Evolutionary conservation across 2,329 filamentous ascomycete species (phyloP), one percentile per base, ranked within the genome.

Genomic region (Mycocentrospora acerina): DNA sequence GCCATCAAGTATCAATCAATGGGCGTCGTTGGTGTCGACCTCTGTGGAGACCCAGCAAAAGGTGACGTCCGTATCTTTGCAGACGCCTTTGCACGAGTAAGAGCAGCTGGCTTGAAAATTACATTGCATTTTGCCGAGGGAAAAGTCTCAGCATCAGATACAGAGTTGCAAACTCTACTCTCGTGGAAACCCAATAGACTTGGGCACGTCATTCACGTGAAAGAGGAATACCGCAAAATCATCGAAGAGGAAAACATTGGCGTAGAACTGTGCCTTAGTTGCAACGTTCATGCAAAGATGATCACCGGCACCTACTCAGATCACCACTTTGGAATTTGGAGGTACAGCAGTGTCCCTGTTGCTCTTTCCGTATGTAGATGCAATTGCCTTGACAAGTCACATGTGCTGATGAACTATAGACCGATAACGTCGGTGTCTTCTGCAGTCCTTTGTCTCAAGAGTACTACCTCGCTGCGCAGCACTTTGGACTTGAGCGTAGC

Each of bases 341-440:
- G 71, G 30, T 72, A 78, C 5, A 75, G 74, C 16, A 75, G 77
- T n/a, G 59, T 65, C 17, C 59, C 59, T 7, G 56, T 91, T 29
- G 80, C 81, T 4, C 70, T 91, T 30, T 83, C 80, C 54, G 86
- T 90, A 70, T 71, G 85, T 79, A 25, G n/a, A n/a, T n/a, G n/a
- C n/a, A n/a, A n/a, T n/a, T n/a, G n/a, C n/a, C n/a, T n/a, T n/a
- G n/a, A n/a, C n/a, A n/a, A 37, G 10, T 24, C 24, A 37, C 17
- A 28, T 28, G 7, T 7, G 24, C 54, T 61, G 10, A 59, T 19
- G 12, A 5, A 12, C 17, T 28, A 4, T 44, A 90, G 85, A 93
- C 88, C 2, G 88, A 93, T 59, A 87, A 93, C 55, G 84, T 91
- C 8, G 88, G 87, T 2, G 81, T 93, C 15, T 93, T 93, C 55